These are phyloP conservation scores for Seiridium cupressi DNA, from an alignment of 2,329 filamentous ascomycete genomes.

Conservation along the genomic window DNA sequence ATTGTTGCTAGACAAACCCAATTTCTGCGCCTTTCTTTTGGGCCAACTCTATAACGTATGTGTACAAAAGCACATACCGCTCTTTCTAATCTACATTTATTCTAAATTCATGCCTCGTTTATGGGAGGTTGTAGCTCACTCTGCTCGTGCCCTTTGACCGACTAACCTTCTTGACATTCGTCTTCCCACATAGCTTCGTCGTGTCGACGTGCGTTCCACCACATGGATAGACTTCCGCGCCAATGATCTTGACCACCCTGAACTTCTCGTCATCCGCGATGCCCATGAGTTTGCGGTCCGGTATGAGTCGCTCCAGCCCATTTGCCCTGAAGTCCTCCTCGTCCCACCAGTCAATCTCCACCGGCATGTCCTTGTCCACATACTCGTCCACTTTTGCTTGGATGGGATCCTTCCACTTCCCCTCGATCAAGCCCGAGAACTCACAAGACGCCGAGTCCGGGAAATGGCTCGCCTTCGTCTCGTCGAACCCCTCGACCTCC, in stretches of 20 bases:
- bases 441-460: slow-evolving; percentile 67
- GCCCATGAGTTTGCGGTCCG: slow-evolving; percentile 39
- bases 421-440: slow-evolving; percentile 66
- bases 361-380: slow-evolving; percentile 52
- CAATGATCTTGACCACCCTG: slow-evolving; percentile 67
- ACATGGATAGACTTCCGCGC: slow-evolving; percentile 69
- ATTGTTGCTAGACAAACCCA: no score
- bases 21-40: no score
- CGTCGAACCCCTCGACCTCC: slow-evolving; percentile 54
- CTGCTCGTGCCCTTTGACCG: slow-evolving; percentile 62
- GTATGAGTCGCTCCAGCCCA: slow-evolving; percentile 54
- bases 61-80: no score
- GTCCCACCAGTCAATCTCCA: slow-evolving; percentile 67
- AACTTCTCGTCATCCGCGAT: slow-evolving; percentile 51
- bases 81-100: not conserved
- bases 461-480: slow-evolving; percentile 71
- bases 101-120: not conserved
- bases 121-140: slow-evolving; percentile 43
- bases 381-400: slow-evolving; percentile 61
- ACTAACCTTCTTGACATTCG: slow-evolving; percentile 65
- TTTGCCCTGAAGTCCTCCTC: slow-evolving; percentile 57
- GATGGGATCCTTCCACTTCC: slow-evolving; percentile 59
- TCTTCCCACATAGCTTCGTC: slow-evolving; percentile 57
- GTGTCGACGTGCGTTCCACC: slow-evolving; percentile 70
- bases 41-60: no score